These are phyloP conservation scores for Ustilago loliicola DNA, from an alignment of 1,284 basidiomycete genomes.

Conservation along the genomic window DNA sequence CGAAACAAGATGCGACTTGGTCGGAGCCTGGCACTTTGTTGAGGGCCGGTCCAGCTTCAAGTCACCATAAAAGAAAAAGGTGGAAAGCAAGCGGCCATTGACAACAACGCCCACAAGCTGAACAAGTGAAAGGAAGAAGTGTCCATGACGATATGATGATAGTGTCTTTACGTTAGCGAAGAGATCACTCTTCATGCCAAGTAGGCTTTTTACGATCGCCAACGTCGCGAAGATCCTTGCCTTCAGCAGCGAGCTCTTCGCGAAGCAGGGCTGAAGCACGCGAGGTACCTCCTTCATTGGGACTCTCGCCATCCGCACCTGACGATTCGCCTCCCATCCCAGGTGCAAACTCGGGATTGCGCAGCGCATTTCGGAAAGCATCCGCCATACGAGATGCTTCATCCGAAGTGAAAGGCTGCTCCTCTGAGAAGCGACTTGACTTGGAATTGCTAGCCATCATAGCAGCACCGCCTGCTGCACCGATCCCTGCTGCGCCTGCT, in stretches of 20 bases:
- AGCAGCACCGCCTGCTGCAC: slow-evolving; percentile 30
- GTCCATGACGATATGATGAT: slow-evolving; percentile 8
- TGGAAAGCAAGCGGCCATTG: too few species aligned
- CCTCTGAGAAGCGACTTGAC: slow-evolving; percentile 40
- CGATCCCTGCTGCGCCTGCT: slow-evolving; percentile 17
- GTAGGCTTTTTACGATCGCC: slow-evolving; percentile 57
- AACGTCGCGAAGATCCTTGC: slow-evolving; percentile 51
- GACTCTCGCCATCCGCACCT: slow-evolving; percentile 41
- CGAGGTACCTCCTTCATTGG: slow-evolving; percentile 24
- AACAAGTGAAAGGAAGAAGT: neutral
- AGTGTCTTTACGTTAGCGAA: neutral
- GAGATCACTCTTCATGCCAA: slow-evolving; percentile 43
- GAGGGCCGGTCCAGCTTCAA: neutral
- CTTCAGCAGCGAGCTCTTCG: slow-evolving; percentile 58
- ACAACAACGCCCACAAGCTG: too few species aligned
- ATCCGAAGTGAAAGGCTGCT: slow-evolving; percentile 57
- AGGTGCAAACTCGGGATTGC: slow-evolving; percentile 52
- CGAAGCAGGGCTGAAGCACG: slow-evolving; percentile 40
- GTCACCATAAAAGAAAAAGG: neutral
- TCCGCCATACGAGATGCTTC: slow-evolving; percentile 62
- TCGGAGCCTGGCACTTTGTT: neutral
- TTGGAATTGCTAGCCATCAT: slow-evolving; percentile 32
- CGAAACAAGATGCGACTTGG: slow-evolving; percentile 1
- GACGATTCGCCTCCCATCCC: slow-evolving; percentile 33
- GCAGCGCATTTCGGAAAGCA: slow-evolving; percentile 58